These are phyloP conservation scores for Myxozyma lipomycoides DNA, from an alignment of 805 yeast species.

Conservation along the genomic window DNA sequence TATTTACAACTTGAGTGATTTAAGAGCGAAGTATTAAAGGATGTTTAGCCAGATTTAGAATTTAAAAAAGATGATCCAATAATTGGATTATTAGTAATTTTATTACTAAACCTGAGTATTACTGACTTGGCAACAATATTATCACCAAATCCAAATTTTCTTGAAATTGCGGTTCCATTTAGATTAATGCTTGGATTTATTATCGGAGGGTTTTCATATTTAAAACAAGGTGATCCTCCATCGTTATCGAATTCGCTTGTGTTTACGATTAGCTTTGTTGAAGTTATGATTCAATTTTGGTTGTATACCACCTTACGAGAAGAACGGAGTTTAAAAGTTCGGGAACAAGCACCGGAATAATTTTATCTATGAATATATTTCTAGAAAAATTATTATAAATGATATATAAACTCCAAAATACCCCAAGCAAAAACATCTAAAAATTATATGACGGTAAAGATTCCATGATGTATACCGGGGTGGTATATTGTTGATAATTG, in stretches of 20 bases:
- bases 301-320: slow-evolving; percentile 25
- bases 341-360: slow-evolving; percentile 2
- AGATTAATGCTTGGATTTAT: slow-evolving; percentile 25
- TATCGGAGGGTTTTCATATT: slow-evolving; percentile 21
- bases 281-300: slow-evolving; percentile 28
- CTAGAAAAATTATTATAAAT: background rate
- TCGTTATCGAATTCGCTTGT: slow-evolving; percentile 25
- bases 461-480: no score
- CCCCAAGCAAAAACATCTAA: background rate
- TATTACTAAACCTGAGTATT: slow-evolving; percentile 18
- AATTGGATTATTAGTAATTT: slow-evolving; percentile 20
- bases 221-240: slow-evolving; percentile 14
- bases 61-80: slow-evolving; percentile 23
- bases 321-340: slow-evolving; percentile 12
- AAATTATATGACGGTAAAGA: no score
- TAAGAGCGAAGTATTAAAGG: background rate
- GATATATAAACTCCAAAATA: background rate
- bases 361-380: background rate
- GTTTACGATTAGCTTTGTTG: slow-evolving; percentile 24
- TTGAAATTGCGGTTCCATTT: slow-evolving; percentile 26
- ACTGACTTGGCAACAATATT: slow-evolving; percentile 18
- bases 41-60: slow-evolving; percentile 24
- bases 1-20: background rate
- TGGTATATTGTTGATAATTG: no score
- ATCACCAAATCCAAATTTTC: slow-evolving; percentile 9